Base-by-base conservation (phyloP, 2,329 filamentous ascomycete species). In the Leptographium radiaticola region DNA sequence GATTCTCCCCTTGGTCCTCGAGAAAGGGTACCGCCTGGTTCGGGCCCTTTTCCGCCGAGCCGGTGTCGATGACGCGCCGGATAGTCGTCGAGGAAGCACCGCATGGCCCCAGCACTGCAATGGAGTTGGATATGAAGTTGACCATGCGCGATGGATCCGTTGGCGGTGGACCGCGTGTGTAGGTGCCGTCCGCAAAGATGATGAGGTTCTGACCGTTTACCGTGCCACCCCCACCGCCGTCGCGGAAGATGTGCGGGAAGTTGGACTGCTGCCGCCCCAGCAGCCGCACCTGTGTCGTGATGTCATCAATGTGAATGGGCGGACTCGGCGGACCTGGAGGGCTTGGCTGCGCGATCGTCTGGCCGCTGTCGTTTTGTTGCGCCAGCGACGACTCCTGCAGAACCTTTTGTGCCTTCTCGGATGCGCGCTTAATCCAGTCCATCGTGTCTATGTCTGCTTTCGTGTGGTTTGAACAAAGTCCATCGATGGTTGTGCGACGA, bases 201-300 rank as follows among this genome's bases (percentile, higher is more conserved):
- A 59, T 57, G 25, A 59, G 42, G 13, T 57, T 31, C 46, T 53
- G 54, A 2, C 58, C 58, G 50, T 40, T 40, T 2, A 59, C 55
- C 1, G 54, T 55, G 47, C 58, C 58, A 46, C 58, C 58, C 33
- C 58, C 58, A 30, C 58, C 58, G 33, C 58, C 58, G 52, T 59
- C 58, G 34, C 58, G 58, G 53, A 49, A 59, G 16, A 56, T 52
- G 52, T 59, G 51, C 38, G 58, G 58, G 11, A 54, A 52, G 47
- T 59, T 59, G 45, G 58, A 59, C 47, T 45, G 25, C 52, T 59
- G 58, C 46, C 6, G 55, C 6, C 57, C 52, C 15, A 56, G 55
- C 36, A 31, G 4, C 1, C 53, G 55, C 6, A 56, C 46, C 42
- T 52, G 53, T 6, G 53, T 52, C 6, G 53, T 53, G 39, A 54